Base-by-base conservation (phyloP, 371 early-diverging fungal species). In the Rhizomucor miehei region DNA sequence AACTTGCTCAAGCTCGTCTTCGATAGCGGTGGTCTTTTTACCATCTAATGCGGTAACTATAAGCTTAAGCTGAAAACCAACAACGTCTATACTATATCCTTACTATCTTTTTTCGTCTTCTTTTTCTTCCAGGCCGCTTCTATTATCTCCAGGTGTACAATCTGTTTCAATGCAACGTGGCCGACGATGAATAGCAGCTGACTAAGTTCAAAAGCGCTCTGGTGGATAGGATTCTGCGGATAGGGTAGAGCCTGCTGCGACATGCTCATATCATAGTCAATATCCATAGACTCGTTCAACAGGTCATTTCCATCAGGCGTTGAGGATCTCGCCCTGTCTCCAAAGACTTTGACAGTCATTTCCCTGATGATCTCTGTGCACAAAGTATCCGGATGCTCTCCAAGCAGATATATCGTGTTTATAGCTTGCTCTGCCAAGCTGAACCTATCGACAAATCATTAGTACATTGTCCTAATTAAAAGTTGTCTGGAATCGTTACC, bases 151-250 rank as follows among this genome's bases (percentile, higher is more conserved):
- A 98, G 71, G 66, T 94, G 90, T 11, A 94, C 96, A 58, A 95
- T 90, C 56, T 96, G 91, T 67, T 95, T 94, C 52, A 97, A 84
- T 0, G 95, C 97, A 6, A 94, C 86, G 67, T 97, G 98, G 0
- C 98, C 98, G 17, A 93, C 89, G 17, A 95, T 73, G 57, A 97
- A 98, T 36, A 94, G 67, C 6, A 98, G 71, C 50, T 95, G 90
- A 51, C 88, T 82, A 1, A 97, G 81, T 35, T 86, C 87, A 58
- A 84, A 80, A 10, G 94, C 67, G 48, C 84, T 80, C 47, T 73
- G 66, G 44, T 66, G 56, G 44, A 81, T 21, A 47, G 68, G 60
- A 44, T 69, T 56, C 63, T 69, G 61, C 4, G 60, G 60, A 23
- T 38, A 49, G 2, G 58, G 62, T 12, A 64, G 48, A 8, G 43